Percentiles rank a stretch among this genome's conserved stretches.
Conservation (phyloP, 2,329 filamentous ascomycete genomes). For the Penicillium aurantiogriseum region DNA sequence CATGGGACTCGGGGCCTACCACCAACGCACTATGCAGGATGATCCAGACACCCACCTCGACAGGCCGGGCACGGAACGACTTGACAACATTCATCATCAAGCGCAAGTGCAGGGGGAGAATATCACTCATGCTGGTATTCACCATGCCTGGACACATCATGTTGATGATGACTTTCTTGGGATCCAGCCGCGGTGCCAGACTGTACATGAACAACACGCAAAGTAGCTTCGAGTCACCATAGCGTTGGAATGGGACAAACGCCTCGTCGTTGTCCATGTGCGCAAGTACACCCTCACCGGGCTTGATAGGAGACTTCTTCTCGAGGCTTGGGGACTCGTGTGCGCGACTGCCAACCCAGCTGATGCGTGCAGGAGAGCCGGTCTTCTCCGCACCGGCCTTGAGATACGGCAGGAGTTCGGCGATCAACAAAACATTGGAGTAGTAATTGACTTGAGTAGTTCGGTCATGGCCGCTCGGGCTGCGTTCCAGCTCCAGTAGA, state of each 20-base stretch:
- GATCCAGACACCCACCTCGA: not conserved
- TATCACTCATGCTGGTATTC: slow-evolving; percentile 19
- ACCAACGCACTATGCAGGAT: not conserved
- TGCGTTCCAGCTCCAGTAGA: slow-evolving; percentile 16
- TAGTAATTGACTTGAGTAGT: slow-evolving; percentile 38
- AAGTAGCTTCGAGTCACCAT: slow-evolving; percentile 23
- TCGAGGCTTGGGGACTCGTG: not conserved
- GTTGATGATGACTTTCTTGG: slow-evolving; percentile 24
- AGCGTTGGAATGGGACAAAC: slow-evolving; percentile 4
- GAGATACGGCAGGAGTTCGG: not conserved
- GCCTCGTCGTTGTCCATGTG: not conserved
- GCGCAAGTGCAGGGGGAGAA: not conserved
- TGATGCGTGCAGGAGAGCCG: not conserved
- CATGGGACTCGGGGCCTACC: not conserved
- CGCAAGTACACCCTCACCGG: not conserved
- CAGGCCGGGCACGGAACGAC: not conserved
- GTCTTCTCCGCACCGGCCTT: not conserved
- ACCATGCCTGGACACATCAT: slow-evolving; percentile 30
- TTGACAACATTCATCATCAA: not conserved
- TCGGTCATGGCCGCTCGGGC: slow-evolving; percentile 37
- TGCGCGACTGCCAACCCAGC: not conserved
- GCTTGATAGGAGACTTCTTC: not conserved
- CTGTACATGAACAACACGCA: slow-evolving; percentile 27
- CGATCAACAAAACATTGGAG: not conserved
- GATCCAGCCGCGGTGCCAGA: slow-evolving; percentile 20